phyloP scores from a whole-genome alignment of 352 stramenopile species.

The Plasmopara halstedii region DNA sequence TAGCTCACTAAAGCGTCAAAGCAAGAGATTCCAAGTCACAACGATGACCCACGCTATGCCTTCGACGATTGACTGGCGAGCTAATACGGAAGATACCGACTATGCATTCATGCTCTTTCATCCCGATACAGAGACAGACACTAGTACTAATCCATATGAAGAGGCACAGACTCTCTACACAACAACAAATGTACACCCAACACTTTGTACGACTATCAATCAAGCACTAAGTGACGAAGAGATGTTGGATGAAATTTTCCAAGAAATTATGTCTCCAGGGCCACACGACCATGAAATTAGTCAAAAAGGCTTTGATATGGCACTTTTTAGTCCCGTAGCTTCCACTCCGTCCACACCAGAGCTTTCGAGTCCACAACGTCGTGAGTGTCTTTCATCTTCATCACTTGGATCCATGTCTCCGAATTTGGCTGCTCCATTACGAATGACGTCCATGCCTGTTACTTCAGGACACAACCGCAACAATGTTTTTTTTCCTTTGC shows the following conservation, averaged over 20 bases:
- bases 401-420: constrained; percentile 23
- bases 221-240: constrained; percentile 32
- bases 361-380: constrained; percentile 16
- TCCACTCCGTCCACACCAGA: constrained; percentile 25
- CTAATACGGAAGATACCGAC: constrained; percentile 9
- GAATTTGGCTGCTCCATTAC: constrained; percentile 20
- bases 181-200: constrained; percentile 2
- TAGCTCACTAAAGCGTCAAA: neutral
- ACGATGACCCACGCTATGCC: constrained; percentile 10
- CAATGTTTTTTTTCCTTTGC: constrained; percentile 18
- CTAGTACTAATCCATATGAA: constrained; percentile 2
- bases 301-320: constrained; percentile 2
- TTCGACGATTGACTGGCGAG: constrained; percentile 15
- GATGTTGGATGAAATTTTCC: constrained; percentile 39
- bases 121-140: constrained; percentile 1
- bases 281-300: constrained; percentile 10
- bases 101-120: constrained; percentile 27
- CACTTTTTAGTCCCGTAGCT: constrained; percentile 9
- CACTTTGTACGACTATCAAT: constrained; percentile 4
- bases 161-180: constrained; percentile 9
- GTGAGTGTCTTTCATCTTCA: constrained; percentile 16
- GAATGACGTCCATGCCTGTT: constrained; percentile 11
- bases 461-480: constrained; percentile 3
- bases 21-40: too few species aligned
- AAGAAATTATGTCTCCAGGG: constrained; percentile 23